These are phyloP conservation scores for Vanrija pseudolonga DNA, from an alignment of 1,284 basidiomycete genomes.

Conservation along the genomic window DNA sequence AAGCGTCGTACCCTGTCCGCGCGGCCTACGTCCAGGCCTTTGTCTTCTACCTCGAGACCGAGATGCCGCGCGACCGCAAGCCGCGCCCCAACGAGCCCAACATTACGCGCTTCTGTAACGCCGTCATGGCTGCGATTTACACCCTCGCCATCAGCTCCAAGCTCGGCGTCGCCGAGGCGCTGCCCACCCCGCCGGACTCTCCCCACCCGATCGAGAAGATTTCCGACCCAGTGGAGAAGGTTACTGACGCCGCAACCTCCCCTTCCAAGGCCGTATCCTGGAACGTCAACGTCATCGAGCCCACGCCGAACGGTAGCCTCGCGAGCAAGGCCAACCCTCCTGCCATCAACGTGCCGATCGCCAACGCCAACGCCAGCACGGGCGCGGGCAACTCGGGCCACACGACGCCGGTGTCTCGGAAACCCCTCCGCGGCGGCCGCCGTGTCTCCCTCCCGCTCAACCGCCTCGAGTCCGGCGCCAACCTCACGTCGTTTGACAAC, in stretches of 20 bases:
- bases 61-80: conserved; percentile 56
- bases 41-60: conserved; percentile 66
- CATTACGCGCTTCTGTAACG: conserved; percentile 63
- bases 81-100: conserved; percentile 24
- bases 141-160: conserved; percentile 67
- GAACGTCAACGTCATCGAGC: conserved; percentile 28
- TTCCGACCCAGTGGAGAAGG: background rate
- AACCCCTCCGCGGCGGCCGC: conserved; percentile 19
- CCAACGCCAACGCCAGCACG: background rate
- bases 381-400: background rate
- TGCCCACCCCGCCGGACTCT: conserved; percentile 15
- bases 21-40: conserved; percentile 70
- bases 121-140: conserved; percentile 71
- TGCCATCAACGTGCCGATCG: conserved; percentile 18
- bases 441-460: conserved; percentile 52
- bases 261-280: background rate
- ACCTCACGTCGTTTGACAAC: conserved; percentile 30
- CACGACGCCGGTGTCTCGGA: conserved; percentile 7
- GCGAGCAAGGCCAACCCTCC: background rate
- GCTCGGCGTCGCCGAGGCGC: conserved; percentile 47
- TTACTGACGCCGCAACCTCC: background rate
- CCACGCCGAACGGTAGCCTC: conserved; percentile 20
- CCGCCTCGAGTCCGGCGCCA: conserved; percentile 50
- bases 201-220: conserved; percentile 1
- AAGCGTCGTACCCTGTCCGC: conserved; percentile 67